Base-by-base conservation (phyloP, 176 grass and related monocot species). In the Triticum monococcum region DNA sequence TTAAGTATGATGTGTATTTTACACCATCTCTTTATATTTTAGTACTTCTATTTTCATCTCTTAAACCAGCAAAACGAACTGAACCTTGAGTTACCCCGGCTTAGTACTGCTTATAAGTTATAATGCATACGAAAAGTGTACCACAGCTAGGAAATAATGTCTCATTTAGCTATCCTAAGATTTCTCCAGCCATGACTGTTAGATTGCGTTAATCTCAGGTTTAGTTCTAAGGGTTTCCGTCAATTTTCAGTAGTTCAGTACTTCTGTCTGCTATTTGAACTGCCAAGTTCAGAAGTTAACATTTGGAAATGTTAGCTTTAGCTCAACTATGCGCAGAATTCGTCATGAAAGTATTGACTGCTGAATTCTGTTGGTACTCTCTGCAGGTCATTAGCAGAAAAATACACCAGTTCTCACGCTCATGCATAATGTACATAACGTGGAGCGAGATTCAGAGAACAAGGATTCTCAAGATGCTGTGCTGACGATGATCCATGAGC, bases 301-400 rank as follows among this genome's bases (percentile, higher is more conserved):
- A 57, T 45, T 36, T 28, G 5, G 33, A 78, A 38, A 28, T 28
- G 11, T 52, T 81, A 36, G 41, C 78, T 75, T 22, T 23, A 38
- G 40, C 57, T 12, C 48, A 75, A 75, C 28, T 28, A 37, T 5
- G 45, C 9, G 4, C 32, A 8, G 0, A 65, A 75, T 75, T 70
- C 9, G 40, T 36, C 8, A 12, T 14, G 40, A 64, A 79, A 56
- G 36, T 82, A 83, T 31, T 40, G 67, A 86, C 10, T 77, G 14
- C 8, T 69, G 64, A 79, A 45, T 79, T 87, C 56, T 41, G 54
- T 83, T 79, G 9, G 57, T 66, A 79, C 41, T 74, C 20, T 71
- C 14, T 83, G 85, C 80, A 90, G 84, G 67, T 66, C 18, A 81
- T 81, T 76, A 61, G 26, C 57, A 79, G 17, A 76, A 11, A 70